phyloP scores from a whole-genome alignment of 2,329 filamentous ascomycete species.

The Trichoderma koningiopsis region DNA sequence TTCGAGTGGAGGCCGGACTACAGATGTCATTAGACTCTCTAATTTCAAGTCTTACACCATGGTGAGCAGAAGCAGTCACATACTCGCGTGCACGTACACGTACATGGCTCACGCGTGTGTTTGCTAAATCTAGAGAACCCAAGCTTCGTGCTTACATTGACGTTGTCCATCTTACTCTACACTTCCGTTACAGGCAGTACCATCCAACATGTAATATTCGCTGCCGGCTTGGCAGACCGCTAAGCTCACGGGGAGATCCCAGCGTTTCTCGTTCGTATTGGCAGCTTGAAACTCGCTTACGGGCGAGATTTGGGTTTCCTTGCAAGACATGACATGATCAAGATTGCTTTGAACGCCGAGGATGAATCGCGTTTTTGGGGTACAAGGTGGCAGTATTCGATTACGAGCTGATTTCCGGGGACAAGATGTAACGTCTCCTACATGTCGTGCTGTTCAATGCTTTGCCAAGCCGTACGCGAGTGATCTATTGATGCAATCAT shows the following conservation, averaged over 20 bases:
- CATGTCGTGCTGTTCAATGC: background rate
- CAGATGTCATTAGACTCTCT: background rate
- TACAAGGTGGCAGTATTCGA: background rate
- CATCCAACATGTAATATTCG: background rate
- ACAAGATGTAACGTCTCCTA: background rate
- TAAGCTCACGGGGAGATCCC: background rate
- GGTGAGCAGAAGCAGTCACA: background rate
- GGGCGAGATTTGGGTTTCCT: background rate
- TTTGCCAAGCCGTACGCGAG: background rate
- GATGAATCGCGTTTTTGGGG: background rate
- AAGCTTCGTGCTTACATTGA: background rate
- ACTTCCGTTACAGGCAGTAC: background rate
- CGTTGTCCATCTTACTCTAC: background rate
- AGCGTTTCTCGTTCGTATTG: background rate
- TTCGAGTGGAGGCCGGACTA: background rate
- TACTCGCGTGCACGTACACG: background rate
- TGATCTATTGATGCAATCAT: background rate
- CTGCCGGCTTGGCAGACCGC: background rate
- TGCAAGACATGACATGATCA: background rate
- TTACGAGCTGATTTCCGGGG: background rate
- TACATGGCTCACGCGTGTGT: background rate
- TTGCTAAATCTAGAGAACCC: background rate
- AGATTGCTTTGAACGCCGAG: background rate
- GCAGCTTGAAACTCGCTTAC: slow-evolving; percentile 5
- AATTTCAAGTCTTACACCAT: background rate